Evolutionary conservation across 495 filamentous ascomycete species (phyloP), one percentile per base, ranked within the genome.

Genomic region (Talaromyces thailandensis): DNA sequence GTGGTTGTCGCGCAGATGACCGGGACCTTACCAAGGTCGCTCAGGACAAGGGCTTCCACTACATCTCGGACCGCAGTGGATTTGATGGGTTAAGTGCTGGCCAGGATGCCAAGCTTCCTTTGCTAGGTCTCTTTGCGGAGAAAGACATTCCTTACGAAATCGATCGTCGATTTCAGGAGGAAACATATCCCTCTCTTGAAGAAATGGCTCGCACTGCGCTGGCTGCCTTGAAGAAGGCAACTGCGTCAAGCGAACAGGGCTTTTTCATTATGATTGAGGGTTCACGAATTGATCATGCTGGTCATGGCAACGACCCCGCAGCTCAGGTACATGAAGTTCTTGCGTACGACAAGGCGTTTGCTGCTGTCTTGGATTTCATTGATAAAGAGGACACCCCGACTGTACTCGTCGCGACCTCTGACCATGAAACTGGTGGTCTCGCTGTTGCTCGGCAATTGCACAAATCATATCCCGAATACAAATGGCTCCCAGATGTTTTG

Each of bases 231-330:
- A 86, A 86, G 63, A 83, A 85, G n/a, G 95, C 93, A 0, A 98
- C 95, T 0, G 79, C 84, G 69, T 82, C 91, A 68, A 90, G 83
- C 60, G 91, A 97, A 25, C 84, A 96, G 72, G 94, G 94, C 1
- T 98, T 98, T 81, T 98, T 98, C 77, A 72, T 98, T 62, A 95
- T 98, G 93, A 93, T 98, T 63, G 94, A 98, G 72, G 94, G 94
- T 5, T 93, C 89, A 66, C 82, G 95, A 32, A 98, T 98, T 65
- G 94, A 98, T 65, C 95, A 98, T 71, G 93, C 94, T 2, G 95
- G 92, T 12, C 94, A 98, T 68, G 86, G 84, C 59, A 98, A 98
- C 67, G 94, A 98, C 69, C 94, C 94, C 1, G 93, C 89, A 11
- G 92, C 95, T 0, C 95, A 98, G 70, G 94, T 98, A 8, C 86